A percentile compares a stretch with the other conserved stretches of the same genome.
These are phyloP conservation scores for Clavariopsis aquatica DNA, from an alignment of 495 filamentous ascomycete genomes.

Conservation along the genomic window DNA sequence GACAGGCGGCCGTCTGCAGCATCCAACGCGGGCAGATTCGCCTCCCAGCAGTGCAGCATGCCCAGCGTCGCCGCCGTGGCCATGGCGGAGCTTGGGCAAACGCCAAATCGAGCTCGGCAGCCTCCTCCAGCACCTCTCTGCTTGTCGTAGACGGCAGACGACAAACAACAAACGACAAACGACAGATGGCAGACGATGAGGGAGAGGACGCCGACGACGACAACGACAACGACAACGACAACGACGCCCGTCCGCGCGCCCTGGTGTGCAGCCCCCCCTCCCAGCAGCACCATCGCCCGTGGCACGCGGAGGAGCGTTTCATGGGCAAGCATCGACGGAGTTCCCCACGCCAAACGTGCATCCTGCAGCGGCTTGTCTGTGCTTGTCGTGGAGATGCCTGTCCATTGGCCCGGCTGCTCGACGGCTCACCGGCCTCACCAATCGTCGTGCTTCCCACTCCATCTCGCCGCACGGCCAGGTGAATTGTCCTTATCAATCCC, in stretches of 20 bases:
- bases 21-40: neutral
- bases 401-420: neutral
- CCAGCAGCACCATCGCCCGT: conserved; percentile 10
- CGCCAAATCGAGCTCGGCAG: conserved; percentile 1
- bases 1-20: neutral
- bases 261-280: no score
- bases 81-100: neutral
- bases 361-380: neutral
- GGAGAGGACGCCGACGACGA: no score
- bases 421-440: neutral
- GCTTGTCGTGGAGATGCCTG: conserved; percentile 1
- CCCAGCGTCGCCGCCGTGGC: neutral
- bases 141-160: neutral
- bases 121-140: neutral
- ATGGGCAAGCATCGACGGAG: conserved; percentile 16
- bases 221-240: no score
- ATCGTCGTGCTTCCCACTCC: conserved; percentile 3
- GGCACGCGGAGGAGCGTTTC: conserved; percentile 5
- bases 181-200: no score
- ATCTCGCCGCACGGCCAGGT: neutral
- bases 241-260: no score
- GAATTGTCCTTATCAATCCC: conserved; percentile 22
- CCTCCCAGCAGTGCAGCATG: neutral
- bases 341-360: conserved; percentile 21
- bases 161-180: neutral